Base-by-base conservation (phyloP, 768 basidiomycete genomes). In the Auricularia auricula-judae region DNA sequence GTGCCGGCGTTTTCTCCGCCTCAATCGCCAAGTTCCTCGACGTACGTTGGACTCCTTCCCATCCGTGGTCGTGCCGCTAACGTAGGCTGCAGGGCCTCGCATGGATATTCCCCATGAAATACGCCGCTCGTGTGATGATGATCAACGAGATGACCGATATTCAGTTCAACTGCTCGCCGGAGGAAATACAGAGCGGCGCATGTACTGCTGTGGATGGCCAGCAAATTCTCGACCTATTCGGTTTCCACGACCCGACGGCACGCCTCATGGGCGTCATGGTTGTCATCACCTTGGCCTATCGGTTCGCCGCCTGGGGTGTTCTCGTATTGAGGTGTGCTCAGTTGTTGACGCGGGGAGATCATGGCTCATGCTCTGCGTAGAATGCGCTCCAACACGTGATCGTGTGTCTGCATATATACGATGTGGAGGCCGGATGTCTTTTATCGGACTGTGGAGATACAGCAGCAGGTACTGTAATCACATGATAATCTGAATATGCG, bases 81-180 rank as follows among this genome's bases (percentile, higher is more conserved):
- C 56, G 29, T 10, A 5, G 8, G 4, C 23, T 7, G 5, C 29
- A 59, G 56, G 34, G 23, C 23, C 14, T 59, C 29, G 56, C 56
- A 29, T 59, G 56, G 56, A 35, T 35, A 14, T 59, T 59, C 33
- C 56, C 56, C 23, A 59, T 59, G 56, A 59, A 59, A 34, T 59
- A 59, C 23, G 56, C 23, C 29, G 56, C 56, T 1, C 56, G 56
- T 4, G 34, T 59, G 23, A 59, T 59, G 56, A 23, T 59, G 21
- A 59, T 59, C 56, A 59, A 59, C 56, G 56, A 59, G 56, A 59
- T 59, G 56, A 59, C 56, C 4, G 34, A 59, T 29, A 29, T 59
- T 1, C 56, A 59, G 14, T 59, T 59, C 56, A 33, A 59, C 33
- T 59, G 56, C 56, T 33, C 56, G 34, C 23, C 56, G 34, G 23